These are phyloP conservation scores for Colletotrichum sp. DNA, from an alignment of 2,329 filamentous ascomycete genomes.

Conservation along the genomic window DNA sequence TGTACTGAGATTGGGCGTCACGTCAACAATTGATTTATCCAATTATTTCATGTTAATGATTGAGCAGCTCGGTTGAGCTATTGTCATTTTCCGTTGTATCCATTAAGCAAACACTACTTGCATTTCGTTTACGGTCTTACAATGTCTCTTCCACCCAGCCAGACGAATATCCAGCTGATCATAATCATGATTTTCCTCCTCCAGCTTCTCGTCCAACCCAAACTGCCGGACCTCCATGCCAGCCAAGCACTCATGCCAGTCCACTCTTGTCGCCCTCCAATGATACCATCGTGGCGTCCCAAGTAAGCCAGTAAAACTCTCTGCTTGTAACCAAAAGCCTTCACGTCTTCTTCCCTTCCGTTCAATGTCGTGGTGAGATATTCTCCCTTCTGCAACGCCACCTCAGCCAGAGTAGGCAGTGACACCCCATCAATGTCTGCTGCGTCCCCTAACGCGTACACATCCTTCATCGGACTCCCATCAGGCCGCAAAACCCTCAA, in stretches of 20 bases:
- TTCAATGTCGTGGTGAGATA: background rate
- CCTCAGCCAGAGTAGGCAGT: constrained; percentile 5
- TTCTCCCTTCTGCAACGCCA: constrained; percentile 13
- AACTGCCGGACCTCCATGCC: constrained; percentile 5
- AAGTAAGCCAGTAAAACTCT: background rate
- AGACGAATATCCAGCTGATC: constrained; percentile 8
- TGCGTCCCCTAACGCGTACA: constrained; percentile 1
- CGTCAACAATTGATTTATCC: no score
- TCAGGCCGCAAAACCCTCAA: background rate
- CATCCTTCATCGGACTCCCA: background rate
- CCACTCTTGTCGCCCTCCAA: constrained; percentile 11
- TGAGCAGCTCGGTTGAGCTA: no score
- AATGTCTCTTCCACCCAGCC: constrained; percentile 10
- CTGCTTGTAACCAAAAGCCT: constrained; percentile 2
- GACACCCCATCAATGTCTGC: constrained; percentile 8
- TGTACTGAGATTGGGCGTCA: no score
- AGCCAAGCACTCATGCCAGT: constrained; percentile 7
- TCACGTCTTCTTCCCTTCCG: background rate
- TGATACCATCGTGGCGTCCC: constrained; percentile 8
- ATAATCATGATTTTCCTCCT: constrained; percentile 8
- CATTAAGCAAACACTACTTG: no score
- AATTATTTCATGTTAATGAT: no score
- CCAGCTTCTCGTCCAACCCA: constrained; percentile 17
- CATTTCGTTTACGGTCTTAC: background rate
- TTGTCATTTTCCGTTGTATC: no score